Conservation (phyloP, 345 rosid species). For the Syzygium oleosum region DNA sequence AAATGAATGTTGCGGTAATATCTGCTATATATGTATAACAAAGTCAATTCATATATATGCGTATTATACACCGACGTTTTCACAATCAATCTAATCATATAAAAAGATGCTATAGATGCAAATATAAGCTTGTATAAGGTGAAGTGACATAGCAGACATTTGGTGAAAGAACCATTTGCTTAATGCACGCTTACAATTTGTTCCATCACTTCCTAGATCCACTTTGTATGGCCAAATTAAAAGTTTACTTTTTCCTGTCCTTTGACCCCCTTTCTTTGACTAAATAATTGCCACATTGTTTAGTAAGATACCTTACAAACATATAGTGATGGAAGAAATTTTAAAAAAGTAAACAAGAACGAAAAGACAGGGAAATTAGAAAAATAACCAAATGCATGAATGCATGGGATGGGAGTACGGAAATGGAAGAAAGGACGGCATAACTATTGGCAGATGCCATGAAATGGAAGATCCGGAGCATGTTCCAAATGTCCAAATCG, state of each 20-base stretch:
- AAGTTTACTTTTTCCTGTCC: neutral
- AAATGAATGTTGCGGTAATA: neutral
- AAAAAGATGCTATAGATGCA: neutral
- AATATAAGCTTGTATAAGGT: neutral
- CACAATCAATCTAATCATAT: neutral
- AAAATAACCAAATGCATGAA: neutral
- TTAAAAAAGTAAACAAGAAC: neutral
- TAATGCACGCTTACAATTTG: neutral
- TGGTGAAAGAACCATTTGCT: neutral
- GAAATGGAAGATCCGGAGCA: constrained; percentile 1
- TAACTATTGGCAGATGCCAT: neutral
- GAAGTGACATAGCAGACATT: neutral
- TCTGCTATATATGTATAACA: neutral
- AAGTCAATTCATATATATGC: neutral
- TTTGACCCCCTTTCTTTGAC: neutral
- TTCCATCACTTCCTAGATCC: neutral
- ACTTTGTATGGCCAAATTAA: neutral
- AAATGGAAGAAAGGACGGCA: neutral
- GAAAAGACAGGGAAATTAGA: neutral
- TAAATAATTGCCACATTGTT: neutral
- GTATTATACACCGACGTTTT: neutral
- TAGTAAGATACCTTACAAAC: neutral
- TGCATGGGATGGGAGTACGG: neutral
- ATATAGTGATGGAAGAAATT: neutral
- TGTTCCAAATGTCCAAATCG: neutral